Evolutionary conservation across 129 eudicot species (phyloP).

Genomic region (Apium graveolens): DNA sequence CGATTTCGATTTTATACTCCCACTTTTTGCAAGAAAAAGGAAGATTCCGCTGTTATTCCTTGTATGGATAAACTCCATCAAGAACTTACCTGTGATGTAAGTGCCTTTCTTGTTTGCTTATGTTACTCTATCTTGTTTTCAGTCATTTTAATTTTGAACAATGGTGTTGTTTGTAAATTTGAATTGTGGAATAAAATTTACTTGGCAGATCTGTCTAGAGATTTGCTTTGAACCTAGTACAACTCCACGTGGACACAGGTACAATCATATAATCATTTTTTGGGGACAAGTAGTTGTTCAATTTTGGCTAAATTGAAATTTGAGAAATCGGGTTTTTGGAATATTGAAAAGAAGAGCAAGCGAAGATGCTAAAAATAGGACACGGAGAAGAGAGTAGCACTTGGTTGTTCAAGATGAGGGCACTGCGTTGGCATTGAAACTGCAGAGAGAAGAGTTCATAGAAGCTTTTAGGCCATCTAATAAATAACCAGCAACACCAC

Average conservation of each 20-base stretch:
- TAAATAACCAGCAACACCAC: constrained; percentile 5
- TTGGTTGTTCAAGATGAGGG: constrained; percentile 61
- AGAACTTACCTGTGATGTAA: constrained; percentile 92
- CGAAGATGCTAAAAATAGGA: constrained; percentile 25
- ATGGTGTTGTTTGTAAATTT: not conserved
- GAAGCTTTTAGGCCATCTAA: constrained; percentile 45
- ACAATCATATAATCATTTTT: constrained; percentile 11
- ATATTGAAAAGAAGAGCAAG: constrained; percentile 25
- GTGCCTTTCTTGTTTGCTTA: not conserved
- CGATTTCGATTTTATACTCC: too few species aligned
- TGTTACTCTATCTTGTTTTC: not conserved
- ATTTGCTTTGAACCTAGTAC: constrained; percentile 90
- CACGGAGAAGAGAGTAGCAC: constrained; percentile 25
- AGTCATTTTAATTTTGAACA: not conserved
- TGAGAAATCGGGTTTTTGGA: too few species aligned
- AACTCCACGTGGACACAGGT: constrained; percentile 97
- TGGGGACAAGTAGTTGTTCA: too few species aligned
- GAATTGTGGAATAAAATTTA: not conserved
- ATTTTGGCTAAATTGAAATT: too few species aligned
- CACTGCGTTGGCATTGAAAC: constrained; percentile 71
- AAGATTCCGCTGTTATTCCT: too few species aligned
- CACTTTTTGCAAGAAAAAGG: too few species aligned
- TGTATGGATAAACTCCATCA: constrained; percentile 69
- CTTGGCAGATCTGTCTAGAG: constrained; percentile 81
- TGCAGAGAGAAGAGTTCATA: constrained; percentile 85